Conservation (phyloP, 1,284 basidiomycete genomes). For the Coniferiporia sulphurascens region DNA sequence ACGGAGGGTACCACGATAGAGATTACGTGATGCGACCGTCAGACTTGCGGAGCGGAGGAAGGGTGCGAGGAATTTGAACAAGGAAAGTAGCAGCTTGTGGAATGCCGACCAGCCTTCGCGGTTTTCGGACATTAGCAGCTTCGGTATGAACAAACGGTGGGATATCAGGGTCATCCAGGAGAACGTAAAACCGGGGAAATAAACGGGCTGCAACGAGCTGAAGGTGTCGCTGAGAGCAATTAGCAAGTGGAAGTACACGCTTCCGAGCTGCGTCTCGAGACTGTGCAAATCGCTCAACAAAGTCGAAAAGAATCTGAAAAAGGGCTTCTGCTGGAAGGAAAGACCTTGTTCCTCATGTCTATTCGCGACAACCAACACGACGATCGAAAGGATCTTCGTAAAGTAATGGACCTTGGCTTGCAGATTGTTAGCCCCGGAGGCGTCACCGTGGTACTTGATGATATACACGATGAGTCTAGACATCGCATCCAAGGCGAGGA, state of each 20-base stretch:
- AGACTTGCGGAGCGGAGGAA: slow-evolving; percentile 85
- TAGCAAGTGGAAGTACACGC: slow-evolving; percentile 87
- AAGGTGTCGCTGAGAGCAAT: slow-evolving; percentile 93
- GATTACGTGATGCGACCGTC: slow-evolving; percentile 77
- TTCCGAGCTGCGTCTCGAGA: slow-evolving; percentile 79
- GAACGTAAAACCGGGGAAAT: slow-evolving; percentile 97
- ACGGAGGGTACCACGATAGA: slow-evolving; percentile 91
- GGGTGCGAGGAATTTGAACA: slow-evolving; percentile 91
- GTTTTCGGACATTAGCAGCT: slow-evolving; percentile 80
- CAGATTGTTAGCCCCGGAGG: slow-evolving; percentile 82
- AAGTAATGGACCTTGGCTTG: slow-evolving; percentile 95
- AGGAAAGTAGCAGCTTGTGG: slow-evolving; percentile 88
- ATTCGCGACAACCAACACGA: slow-evolving; percentile 93
- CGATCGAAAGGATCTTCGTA: slow-evolving; percentile 96
- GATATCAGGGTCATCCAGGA: slow-evolving; percentile 98
- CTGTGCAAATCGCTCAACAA: slow-evolving; percentile 87
- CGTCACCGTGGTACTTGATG: slow-evolving; percentile 99
- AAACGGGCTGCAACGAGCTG: slow-evolving; percentile 92
- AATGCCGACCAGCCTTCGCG: slow-evolving; percentile 95
- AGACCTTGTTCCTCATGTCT: slow-evolving; percentile 91
- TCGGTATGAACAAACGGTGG: slow-evolving; percentile 96
- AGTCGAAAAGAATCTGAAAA: slow-evolving; percentile 98
- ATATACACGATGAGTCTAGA: slow-evolving; percentile 95
- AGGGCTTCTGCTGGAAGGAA: slow-evolving; percentile 95
- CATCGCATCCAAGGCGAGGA: slow-evolving; percentile 94